Evolutionary conservation across 768 basidiomycete species (phyloP).

Genomic region (Nidularia sp.): DNA sequence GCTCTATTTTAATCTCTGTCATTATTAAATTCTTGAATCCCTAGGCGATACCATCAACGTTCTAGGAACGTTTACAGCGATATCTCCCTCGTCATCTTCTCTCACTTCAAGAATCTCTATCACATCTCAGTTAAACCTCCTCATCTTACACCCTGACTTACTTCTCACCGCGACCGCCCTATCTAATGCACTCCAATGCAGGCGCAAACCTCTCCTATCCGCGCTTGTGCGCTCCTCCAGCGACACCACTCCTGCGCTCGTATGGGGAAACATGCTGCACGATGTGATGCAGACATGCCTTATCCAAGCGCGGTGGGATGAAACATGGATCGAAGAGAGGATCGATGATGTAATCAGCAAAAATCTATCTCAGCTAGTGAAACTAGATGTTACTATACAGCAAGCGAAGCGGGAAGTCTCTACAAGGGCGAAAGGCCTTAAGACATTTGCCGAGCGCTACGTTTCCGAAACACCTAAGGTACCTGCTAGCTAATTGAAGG

Average conservation of each 20-base stretch:
- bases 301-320: constrained; percentile 55
- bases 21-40: background rate
- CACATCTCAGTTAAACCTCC: constrained; percentile 57
- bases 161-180: constrained; percentile 89
- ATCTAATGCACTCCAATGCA: constrained; percentile 77
- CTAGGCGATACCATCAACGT: constrained; percentile 81
- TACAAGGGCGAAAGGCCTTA: constrained; percentile 59
- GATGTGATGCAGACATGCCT: constrained; percentile 86
- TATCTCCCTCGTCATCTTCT: constrained; percentile 25
- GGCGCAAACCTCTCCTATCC: constrained; percentile 82
- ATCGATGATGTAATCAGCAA: constrained; percentile 53
- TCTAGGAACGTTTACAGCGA: constrained; percentile 41
- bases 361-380: constrained; percentile 58
- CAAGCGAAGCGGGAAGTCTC: constrained; percentile 64
- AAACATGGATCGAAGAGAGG: constrained; percentile 52
- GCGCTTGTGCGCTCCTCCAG: constrained; percentile 54
- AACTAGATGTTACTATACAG: constrained; percentile 52
- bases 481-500: constrained; percentile 2
- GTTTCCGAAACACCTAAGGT: constrained; percentile 66
- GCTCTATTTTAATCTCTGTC: background rate
- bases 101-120: constrained; percentile 49
- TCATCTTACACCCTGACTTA: constrained; percentile 90
- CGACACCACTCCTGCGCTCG: constrained; percentile 60
- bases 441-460: constrained; percentile 63
- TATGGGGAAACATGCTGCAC: constrained; percentile 94